Percentiles rank a stretch among this genome's conserved stretches.
phyloP scores from a whole-genome alignment of 805 yeast species.

The Nakazawaea pomicola region DNA sequence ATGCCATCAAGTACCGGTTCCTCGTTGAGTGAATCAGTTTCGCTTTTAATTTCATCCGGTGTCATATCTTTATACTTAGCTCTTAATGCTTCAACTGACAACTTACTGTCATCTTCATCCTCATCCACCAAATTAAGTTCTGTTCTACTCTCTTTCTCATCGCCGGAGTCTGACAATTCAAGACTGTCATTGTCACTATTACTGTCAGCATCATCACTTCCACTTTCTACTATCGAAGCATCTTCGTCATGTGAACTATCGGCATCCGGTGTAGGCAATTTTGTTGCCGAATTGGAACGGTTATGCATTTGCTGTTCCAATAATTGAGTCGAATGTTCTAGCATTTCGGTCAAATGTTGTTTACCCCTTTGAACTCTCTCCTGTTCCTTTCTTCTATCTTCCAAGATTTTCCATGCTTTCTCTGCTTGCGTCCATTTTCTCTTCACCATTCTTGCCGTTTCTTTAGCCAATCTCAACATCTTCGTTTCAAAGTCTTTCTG shows the following conservation, averaged over 20 bases:
- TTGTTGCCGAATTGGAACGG: conserved; percentile 15
- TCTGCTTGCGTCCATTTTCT: conserved; percentile 90
- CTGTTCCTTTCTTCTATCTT: conserved; percentile 74
- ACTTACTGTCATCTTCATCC: conserved; percentile 38
- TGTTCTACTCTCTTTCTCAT: conserved; percentile 17
- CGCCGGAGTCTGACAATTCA: conserved; percentile 20
- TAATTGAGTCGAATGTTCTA: conserved; percentile 87
- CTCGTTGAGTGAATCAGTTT: not conserved
- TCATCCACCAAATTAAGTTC: conserved; percentile 20
- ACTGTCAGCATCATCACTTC: conserved; percentile 17
- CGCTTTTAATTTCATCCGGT: conserved; percentile 14
- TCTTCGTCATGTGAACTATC: conserved; percentile 15
- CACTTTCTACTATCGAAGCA: no score
- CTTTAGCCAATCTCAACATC: conserved; percentile 65
- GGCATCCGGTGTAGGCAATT: conserved; percentile 24
- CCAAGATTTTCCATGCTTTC: conserved; percentile 69
- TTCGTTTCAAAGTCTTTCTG: conserved; percentile 71
- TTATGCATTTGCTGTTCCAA: conserved; percentile 76
- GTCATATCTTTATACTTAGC: conserved; percentile 47
- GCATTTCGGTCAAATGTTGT: conserved; percentile 79
- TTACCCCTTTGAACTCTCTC: conserved; percentile 77
- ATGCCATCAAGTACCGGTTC: not conserved
- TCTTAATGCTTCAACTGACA: conserved; percentile 51
- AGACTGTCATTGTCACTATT: conserved; percentile 19
- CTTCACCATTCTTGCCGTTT: conserved; percentile 78